These are phyloP conservation scores for Dalbergia cochinchinensis DNA, from an alignment of 306 rosid genomes.

Conservation along the genomic window DNA sequence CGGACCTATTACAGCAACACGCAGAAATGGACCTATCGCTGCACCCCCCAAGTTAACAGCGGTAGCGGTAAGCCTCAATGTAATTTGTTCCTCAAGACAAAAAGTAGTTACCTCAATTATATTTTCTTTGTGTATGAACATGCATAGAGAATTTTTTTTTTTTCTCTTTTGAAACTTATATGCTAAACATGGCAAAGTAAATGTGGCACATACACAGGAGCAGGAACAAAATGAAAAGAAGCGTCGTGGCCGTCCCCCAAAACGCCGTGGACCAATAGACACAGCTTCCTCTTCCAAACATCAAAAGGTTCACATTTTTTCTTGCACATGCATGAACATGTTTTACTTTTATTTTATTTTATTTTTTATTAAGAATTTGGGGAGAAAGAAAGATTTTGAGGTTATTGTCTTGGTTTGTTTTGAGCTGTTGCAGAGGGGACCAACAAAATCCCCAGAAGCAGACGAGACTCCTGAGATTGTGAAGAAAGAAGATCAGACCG, in stretches of 20 bases:
- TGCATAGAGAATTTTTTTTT: not conserved
- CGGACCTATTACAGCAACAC: not conserved
- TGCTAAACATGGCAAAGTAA: not conserved
- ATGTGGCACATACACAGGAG: not conserved
- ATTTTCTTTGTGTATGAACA: not conserved
- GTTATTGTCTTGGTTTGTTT: not conserved
- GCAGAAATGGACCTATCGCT: not conserved
- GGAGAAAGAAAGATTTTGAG: not conserved
- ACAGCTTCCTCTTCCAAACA: not conserved
- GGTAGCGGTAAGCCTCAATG: not conserved
- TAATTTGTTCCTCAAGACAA: not conserved
- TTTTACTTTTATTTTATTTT: not conserved
- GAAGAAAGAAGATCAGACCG: not conserved
- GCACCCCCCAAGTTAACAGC: too few species aligned
- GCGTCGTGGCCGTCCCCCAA: conserved; percentile 9
- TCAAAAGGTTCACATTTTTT: conserved; percentile 1
- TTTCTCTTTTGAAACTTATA: too few species aligned
- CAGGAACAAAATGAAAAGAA: not conserved
- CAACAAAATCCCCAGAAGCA: not conserved
- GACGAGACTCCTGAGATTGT: not conserved
- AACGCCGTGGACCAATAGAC: not conserved
- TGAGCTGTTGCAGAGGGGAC: not conserved
- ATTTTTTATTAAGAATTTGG: not conserved
- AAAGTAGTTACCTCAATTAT: not conserved
- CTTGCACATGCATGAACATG: not conserved